A percentile compares a stretch with the other conserved stretches of the same genome.
Conservation (phyloP, 805 yeast genomes). For the Kluyveromyces lactis region DNA sequence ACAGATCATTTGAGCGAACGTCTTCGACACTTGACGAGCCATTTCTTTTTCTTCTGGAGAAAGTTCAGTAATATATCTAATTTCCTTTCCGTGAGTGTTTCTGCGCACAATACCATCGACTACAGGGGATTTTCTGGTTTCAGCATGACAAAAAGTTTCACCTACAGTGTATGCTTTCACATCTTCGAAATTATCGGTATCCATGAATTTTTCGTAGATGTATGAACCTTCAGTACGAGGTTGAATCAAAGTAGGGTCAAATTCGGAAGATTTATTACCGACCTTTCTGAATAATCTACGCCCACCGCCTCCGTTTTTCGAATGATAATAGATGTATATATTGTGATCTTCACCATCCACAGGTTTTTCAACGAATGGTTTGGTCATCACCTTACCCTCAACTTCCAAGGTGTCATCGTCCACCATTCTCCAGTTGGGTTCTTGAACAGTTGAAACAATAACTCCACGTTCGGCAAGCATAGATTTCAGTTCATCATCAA, state of each 20-base stretch:
- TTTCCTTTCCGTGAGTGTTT: constrained; percentile 95
- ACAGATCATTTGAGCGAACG: constrained; percentile 89
- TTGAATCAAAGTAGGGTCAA: constrained; percentile 63
- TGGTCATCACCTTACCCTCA: constrained; percentile 60
- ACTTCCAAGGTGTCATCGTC: constrained; percentile 79
- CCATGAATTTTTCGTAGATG: constrained; percentile 92
- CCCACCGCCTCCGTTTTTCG: constrained; percentile 94
- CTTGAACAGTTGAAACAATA: constrained; percentile 35
- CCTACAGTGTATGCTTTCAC: constrained; percentile 99
- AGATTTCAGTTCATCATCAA: constrained; percentile 56
- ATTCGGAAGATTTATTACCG: constrained; percentile 94
- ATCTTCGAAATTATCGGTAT: constrained; percentile 96
- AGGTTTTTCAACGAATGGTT: constrained; percentile 97
- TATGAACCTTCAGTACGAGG: constrained; percentile 90
- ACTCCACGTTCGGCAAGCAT: constrained; percentile 59
- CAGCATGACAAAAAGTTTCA: constrained; percentile 86
- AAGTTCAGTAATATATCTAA: constrained; percentile 78
- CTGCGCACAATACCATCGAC: constrained; percentile 98
- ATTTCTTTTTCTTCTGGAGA: constrained; percentile 66
- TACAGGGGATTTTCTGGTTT: constrained; percentile 95
- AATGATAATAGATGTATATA: constrained; percentile 83
- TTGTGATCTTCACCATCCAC: constrained; percentile 99
- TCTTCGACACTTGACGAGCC: constrained; percentile 67
- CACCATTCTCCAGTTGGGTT: constrained; percentile 79
- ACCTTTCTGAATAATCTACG: constrained; percentile 88